Conservation (phyloP, 768 basidiomycete species). For the Pleurotus eryngii region DNA sequence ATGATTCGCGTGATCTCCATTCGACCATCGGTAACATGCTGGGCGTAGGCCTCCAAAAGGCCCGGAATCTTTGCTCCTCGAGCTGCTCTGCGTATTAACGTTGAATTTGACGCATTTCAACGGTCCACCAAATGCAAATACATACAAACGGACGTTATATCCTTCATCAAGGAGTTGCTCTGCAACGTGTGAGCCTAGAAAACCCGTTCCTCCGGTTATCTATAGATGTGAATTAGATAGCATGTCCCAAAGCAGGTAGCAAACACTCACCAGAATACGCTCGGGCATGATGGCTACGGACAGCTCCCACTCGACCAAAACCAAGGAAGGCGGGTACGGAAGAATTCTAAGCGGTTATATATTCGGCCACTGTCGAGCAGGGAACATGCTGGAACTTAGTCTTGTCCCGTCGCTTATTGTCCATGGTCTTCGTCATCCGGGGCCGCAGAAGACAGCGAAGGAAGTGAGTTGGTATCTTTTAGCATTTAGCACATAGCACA, state of each 20-base stretch:
- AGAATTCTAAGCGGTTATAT: no score
- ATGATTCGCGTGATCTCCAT: conserved; percentile 28
- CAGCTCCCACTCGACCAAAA: not conserved
- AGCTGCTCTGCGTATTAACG: conserved; percentile 22
- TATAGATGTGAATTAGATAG: conserved; percentile 8
- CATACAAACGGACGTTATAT: conserved; percentile 39
- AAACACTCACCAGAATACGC: not conserved
- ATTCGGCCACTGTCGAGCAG: no score
- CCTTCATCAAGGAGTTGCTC: conserved; percentile 28
- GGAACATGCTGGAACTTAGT: no score
- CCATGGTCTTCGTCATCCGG: no score
- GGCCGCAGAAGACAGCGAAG: no score
- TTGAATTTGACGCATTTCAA: not conserved
- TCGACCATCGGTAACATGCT: conserved; percentile 21
- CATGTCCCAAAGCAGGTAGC: not conserved
- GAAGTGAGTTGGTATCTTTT: no score
- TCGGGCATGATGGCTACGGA: conserved; percentile 3
- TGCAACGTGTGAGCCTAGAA: conserved; percentile 37
- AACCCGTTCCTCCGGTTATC: conserved; percentile 40
- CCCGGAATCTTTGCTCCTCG: conserved; percentile 25
- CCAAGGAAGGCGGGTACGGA: no score
- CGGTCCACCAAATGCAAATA: not conserved
- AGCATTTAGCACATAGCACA: conserved; percentile 1
- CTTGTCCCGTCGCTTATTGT: no score
- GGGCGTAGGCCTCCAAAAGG: conserved; percentile 13